These are phyloP conservation scores for Chlamydomonas eustigma DNA, from an alignment of 139 green algal genomes.

Conservation along the genomic window DNA sequence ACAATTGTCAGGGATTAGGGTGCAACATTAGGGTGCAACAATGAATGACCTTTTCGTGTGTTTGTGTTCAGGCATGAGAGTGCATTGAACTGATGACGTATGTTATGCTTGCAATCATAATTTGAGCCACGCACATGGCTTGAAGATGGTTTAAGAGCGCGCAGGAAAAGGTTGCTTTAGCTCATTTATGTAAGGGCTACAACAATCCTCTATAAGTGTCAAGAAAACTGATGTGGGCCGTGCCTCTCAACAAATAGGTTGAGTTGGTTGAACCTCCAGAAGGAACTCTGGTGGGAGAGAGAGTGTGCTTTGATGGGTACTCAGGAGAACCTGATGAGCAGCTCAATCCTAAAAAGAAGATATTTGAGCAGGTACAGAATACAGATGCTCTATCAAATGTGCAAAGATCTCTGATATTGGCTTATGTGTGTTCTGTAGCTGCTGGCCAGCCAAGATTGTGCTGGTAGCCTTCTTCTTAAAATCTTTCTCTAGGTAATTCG, in stretches of 20 bases:
- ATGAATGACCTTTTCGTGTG: too few relatives aligned
- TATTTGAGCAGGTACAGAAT: constrained; percentile 72
- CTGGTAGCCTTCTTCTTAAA: neutral
- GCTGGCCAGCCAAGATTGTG: neutral
- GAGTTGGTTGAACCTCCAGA: constrained; percentile 83
- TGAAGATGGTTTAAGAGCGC: too few relatives aligned
- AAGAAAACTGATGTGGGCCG: too few relatives aligned
- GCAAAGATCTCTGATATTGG: neutral
- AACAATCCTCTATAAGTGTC: too few relatives aligned
- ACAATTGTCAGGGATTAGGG: too few relatives aligned
- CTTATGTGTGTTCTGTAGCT: neutral
- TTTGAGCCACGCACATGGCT: too few relatives aligned
- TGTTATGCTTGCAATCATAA: too few relatives aligned
- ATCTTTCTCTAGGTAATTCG: neutral
- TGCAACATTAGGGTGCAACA: too few relatives aligned
- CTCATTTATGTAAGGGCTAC: too few relatives aligned
- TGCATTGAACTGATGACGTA: too few relatives aligned
- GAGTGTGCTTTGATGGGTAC: constrained; percentile 67
- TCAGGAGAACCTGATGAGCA: constrained; percentile 69
- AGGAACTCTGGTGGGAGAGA: constrained; percentile 63
- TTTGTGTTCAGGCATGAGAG: too few relatives aligned
- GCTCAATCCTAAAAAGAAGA: constrained; percentile 89
- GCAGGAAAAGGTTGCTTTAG: too few relatives aligned
- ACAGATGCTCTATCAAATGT: neutral
- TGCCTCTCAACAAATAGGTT: constrained; percentile 43